phyloP scores from a whole-genome alignment of 257 asterid species.

The Solanum appendiculatum region DNA sequence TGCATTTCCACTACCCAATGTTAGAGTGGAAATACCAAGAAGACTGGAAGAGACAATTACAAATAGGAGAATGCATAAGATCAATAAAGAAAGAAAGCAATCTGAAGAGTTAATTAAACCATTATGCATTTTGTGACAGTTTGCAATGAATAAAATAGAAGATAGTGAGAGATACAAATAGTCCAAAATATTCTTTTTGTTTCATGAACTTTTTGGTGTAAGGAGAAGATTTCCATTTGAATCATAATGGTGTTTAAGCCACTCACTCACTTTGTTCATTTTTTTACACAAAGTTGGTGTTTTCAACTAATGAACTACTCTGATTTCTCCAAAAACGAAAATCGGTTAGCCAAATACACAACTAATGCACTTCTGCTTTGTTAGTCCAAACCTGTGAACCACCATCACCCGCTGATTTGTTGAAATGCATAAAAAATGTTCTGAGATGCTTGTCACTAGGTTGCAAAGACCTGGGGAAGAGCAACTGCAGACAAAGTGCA shows the following conservation, averaged over 20 bases:
- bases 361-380: background rate
- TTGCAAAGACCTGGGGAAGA: background rate
- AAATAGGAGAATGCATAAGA: background rate
- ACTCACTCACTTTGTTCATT: background rate
- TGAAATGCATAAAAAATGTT: background rate
- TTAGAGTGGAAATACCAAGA: background rate
- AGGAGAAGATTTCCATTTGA: background rate
- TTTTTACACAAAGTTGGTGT: background rate
- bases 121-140: background rate
- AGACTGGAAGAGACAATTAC: background rate
- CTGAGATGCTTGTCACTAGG: background rate
- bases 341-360: background rate
- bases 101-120: background rate
- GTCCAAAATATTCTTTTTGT: background rate
- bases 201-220: background rate
- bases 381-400: background rate
- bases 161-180: background rate
- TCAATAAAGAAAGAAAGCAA: background rate
- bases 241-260: background rate
- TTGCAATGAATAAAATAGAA: background rate
- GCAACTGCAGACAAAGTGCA: background rate
- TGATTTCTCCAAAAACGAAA: background rate
- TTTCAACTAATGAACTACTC: background rate
- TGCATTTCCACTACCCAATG: background rate
- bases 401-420: background rate